These are phyloP conservation scores for Eucalyptus pauciflora DNA, from an alignment of 345 rosid genomes.

Conservation along the genomic window DNA sequence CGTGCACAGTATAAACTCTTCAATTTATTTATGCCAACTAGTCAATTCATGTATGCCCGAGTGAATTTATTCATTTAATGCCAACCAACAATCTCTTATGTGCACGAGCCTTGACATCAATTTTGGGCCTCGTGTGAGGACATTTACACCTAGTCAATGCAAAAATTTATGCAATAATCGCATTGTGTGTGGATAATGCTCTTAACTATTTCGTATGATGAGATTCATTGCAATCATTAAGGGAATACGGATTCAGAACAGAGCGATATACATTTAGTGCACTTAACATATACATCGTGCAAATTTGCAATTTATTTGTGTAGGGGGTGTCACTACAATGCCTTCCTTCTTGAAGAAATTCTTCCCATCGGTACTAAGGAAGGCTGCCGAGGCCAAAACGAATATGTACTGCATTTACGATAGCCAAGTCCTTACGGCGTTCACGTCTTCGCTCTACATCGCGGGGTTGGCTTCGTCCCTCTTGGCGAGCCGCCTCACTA, in stretches of 20 bases:
- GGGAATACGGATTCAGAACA: background rate
- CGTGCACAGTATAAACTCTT: background rate
- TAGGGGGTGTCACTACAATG: conserved; percentile 93
- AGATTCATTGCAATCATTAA: background rate
- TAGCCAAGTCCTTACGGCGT: conserved; percentile 52
- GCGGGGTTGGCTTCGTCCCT: conserved; percentile 68
- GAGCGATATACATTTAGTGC: background rate
- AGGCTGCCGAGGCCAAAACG: conserved; percentile 34
- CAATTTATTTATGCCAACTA: background rate
- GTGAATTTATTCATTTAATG: background rate
- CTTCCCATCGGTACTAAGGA: conserved; percentile 54
- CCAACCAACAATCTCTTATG: background rate
- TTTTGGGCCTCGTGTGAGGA: background rate
- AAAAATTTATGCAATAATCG: background rate
- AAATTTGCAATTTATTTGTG: background rate
- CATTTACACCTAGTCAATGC: background rate
- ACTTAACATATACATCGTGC: background rate
- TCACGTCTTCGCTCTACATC: conserved; percentile 72
- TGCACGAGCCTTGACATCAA: background rate
- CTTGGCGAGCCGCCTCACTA: conserved; percentile 54
- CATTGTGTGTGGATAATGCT: background rate
- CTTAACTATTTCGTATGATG: background rate
- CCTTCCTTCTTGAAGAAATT: conserved; percentile 62
- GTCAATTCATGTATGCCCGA: background rate
- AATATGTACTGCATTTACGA: conserved; percentile 57